Conservation (phyloP, 495 filamentous ascomycete genomes). For the Penicillium riverlandense region DNA sequence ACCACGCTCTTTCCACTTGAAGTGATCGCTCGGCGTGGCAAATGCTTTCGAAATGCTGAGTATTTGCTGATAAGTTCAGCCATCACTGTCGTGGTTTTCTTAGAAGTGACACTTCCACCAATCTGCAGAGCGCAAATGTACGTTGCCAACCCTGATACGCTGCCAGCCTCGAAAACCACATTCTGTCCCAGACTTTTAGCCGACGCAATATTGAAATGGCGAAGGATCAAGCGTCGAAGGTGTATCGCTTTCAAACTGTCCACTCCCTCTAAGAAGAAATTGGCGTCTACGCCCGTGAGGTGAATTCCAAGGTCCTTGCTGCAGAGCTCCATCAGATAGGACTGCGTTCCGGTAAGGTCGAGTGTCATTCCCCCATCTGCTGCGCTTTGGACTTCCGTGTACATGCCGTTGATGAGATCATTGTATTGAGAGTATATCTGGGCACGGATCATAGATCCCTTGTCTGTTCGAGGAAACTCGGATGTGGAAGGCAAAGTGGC, state of each 20-base stretch:
- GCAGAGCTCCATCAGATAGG: slow-evolving; percentile 35
- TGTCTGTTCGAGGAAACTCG: slow-evolving; percentile 46
- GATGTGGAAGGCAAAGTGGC: slow-evolving; percentile 31
- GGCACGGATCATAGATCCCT: slow-evolving; percentile 49
- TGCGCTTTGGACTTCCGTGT: slow-evolving; percentile 24
- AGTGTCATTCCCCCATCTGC: slow-evolving; percentile 25
- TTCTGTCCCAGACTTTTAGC: slow-evolving; percentile 30
- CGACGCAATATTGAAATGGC: slow-evolving; percentile 32
- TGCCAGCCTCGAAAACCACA: slow-evolving; percentile 46
- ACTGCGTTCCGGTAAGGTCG: slow-evolving; percentile 27
- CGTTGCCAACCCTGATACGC: slow-evolving; percentile 35
- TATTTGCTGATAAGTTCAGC: slow-evolving; percentile 42
- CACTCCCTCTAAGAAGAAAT: slow-evolving; percentile 51
- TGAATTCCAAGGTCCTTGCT: slow-evolving; percentile 31
- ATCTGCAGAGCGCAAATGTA: slow-evolving; percentile 36
- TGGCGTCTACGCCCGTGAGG: slow-evolving; percentile 28
- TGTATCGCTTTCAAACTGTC: slow-evolving; percentile 57
- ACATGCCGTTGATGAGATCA: slow-evolving; percentile 41
- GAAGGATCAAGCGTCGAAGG: slow-evolving; percentile 42
- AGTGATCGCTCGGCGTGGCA: slow-evolving; percentile 10
- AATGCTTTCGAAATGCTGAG: slow-evolving; percentile 33
- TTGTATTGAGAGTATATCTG: slow-evolving; percentile 43
- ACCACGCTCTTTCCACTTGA: slow-evolving; percentile 34
- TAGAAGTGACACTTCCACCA: slow-evolving; percentile 9
- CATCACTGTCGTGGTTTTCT: slow-evolving; percentile 25